phyloP scores from a whole-genome alignment of 495 filamentous ascomycete species.

The Penicillium maclennaniae region DNA sequence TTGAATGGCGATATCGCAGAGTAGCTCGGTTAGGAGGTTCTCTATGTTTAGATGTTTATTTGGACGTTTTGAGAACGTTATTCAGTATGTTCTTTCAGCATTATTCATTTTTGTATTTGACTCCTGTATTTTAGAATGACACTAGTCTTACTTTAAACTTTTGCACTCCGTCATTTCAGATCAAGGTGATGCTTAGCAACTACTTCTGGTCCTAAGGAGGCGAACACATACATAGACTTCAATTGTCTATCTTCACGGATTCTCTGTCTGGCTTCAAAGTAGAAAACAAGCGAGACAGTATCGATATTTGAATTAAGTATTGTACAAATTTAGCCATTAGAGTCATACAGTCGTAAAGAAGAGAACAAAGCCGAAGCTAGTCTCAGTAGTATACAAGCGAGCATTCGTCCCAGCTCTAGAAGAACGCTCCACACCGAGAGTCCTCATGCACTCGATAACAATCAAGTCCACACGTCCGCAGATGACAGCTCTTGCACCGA shows the following conservation, averaged over 20 bases:
- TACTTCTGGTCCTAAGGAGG: no score
- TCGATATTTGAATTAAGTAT: conserved; percentile 1
- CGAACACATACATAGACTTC: no score
- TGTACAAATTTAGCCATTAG: conserved; percentile 21
- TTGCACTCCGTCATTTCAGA: no score
- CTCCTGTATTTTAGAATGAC: no score
- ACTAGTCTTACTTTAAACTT: no score
- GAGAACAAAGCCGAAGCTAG: background rate
- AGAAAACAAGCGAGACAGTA: background rate
- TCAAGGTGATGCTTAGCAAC: no score
- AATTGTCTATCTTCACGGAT: no score
- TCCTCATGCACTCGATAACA: conserved; percentile 78
- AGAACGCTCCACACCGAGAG: conserved; percentile 68
- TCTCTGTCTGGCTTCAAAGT: no score
- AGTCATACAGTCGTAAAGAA: conserved; percentile 23
- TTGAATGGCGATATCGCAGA: conserved; percentile 81
- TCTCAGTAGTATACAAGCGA: conserved; percentile 12
- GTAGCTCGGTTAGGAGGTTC: conserved; percentile 61
- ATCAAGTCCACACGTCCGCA: conserved; percentile 73
- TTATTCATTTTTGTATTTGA: no score
- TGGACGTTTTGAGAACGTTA: no score
- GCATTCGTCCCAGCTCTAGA: conserved; percentile 17
- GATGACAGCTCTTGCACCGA: conserved; percentile 78
- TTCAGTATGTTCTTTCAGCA: no score
- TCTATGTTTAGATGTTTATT: no score